phyloP scores from a whole-genome alignment of 306 rosid genomes.

The Glycine latifolia region DNA sequence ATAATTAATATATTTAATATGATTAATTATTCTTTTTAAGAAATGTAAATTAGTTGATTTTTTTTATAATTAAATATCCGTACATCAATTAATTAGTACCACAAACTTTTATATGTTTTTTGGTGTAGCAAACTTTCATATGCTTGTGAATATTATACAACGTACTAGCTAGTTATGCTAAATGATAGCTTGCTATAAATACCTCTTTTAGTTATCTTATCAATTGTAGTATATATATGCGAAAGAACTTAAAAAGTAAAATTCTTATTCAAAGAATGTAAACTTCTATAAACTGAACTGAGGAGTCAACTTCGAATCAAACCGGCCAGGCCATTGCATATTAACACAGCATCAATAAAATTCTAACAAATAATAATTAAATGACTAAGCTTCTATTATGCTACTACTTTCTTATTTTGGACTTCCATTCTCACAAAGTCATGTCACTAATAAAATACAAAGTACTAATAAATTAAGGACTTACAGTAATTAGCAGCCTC shows the following conservation, averaged over 20 bases:
- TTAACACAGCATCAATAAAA: not conserved
- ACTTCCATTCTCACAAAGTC: no score
- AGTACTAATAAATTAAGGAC: not conserved
- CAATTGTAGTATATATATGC: not conserved
- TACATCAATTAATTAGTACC: constrained; percentile 5
- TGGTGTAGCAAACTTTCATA: constrained; percentile 26
- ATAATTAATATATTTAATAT: no score
- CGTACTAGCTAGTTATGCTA: constrained; percentile 38
- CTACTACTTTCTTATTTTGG: not conserved
- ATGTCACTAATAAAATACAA: no score
- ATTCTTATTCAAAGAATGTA: constrained; percentile 57
- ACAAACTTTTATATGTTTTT: constrained; percentile 35
- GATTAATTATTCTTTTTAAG: no score
- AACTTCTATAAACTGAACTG: constrained; percentile 29
- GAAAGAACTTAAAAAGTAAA: constrained; percentile 40
- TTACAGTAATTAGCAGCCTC: not conserved
- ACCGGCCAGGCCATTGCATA: constrained; percentile 25
- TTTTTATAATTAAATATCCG: no score
- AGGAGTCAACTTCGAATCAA: constrained; percentile 65
- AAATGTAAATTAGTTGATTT: no score
- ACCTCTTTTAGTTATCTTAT: not conserved
- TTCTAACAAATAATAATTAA: not conserved
- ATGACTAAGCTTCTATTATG: not conserved
- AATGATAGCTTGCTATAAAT: constrained; percentile 33
- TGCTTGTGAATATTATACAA: constrained; percentile 44